Evolutionary conservation across 2,329 filamentous ascomycete genomes (phyloP), one percentile per base, ranked within the genome.

Genomic region (Magnaporthales sp.): DNA sequence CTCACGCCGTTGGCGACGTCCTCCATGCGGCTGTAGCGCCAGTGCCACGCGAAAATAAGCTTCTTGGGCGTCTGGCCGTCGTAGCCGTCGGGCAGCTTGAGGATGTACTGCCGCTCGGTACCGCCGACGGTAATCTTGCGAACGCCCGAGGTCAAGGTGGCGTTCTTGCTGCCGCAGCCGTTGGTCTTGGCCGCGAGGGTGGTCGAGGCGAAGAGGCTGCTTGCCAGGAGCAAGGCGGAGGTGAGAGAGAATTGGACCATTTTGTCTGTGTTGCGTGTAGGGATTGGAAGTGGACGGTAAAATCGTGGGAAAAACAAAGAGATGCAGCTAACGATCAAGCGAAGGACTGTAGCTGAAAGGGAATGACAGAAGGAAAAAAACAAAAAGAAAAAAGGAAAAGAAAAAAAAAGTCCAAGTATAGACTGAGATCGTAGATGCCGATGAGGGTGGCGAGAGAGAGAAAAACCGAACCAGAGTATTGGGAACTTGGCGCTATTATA

Each of bases 41-140:
- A 77, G 71, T 83, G 80, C 62, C 76, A 72, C n/a, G 73, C 75
- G 69, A 80, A 80, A 66, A 83, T 76, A 51, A 81, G 74, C 54
- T 64, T 64, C 38, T 56, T 64, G 63, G 63, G 63, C 24, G 24
- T 64, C 38, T 64, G 54, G 63, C 27, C n/a, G 63, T 64, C 26
- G 38, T 54, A 29, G n/a, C 27, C 26, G 13, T 19, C 38, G 26
- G 63, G 63, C 24, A 31, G 24, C 26, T 46, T 22, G 24, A 64
- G 63, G 38, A 22, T 64, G 63, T 29, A 64, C 63, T 64, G 63
- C 13, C 63, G 32, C 38, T 64, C 9, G 32, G 29, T 7, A 38
- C 32, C 63, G 11, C 8, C 8, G 38, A 64, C 63, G 5, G 5
- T 56, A 38, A 64, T 54, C 38, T 54, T 29, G 32, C 10, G 38